These are phyloP conservation scores for Vigna mungo DNA, from an alignment of 306 rosid species.

Conservation along the genomic window DNA sequence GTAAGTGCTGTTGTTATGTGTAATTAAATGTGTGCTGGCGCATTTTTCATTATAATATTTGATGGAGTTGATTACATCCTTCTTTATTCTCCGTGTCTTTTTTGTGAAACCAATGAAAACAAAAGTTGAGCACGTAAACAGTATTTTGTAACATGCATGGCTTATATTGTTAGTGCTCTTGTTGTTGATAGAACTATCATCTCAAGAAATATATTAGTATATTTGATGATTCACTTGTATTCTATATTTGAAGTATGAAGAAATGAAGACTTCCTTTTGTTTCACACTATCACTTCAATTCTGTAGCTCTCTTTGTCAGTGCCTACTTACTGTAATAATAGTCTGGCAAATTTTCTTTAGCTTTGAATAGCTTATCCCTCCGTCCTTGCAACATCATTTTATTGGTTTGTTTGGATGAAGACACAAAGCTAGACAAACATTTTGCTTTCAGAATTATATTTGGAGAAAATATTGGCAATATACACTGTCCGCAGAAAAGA, in stretches of 20 bases:
- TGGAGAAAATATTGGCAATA: not conserved
- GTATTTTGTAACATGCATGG: not conserved
- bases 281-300: not conserved
- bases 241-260: not conserved
- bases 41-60: conserved; percentile 25
- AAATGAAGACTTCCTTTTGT: not conserved
- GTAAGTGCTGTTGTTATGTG: conserved; percentile 54
- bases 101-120: not conserved
- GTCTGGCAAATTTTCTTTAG: not conserved
- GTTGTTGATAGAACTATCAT: conserved; percentile 5
- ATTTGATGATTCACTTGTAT: conserved; percentile 5
- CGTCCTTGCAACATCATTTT: not conserved
- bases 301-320: not conserved
- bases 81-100: conserved; percentile 9
- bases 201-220: conserved; percentile 2
- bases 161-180: not conserved
- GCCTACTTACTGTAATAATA: not conserved
- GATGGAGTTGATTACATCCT: conserved; percentile 6
- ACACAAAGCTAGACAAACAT: not conserved
- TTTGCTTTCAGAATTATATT: not conserved
- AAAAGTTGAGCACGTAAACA: conserved; percentile 1
- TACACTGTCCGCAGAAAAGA: not conserved
- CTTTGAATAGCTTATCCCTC: not conserved
- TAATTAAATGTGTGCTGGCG: not conserved
- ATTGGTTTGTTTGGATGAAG: not conserved